These are phyloP conservation scores for Halophytophthora batemanensis DNA, from an alignment of 352 stramenopile genomes.

Conservation along the genomic window DNA sequence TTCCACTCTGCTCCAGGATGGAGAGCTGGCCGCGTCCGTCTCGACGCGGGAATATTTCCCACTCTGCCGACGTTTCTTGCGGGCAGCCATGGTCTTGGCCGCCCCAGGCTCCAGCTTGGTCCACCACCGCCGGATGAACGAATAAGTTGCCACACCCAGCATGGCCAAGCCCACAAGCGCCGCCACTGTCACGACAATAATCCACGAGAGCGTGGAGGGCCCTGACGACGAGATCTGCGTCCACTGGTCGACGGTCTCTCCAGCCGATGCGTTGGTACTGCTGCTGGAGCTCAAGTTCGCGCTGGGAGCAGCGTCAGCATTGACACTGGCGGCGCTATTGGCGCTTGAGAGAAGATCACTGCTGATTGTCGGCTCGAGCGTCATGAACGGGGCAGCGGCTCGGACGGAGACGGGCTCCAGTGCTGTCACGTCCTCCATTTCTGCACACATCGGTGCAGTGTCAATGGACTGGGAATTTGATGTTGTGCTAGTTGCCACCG, in stretches of 20 bases:
- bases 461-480: background rate
- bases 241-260: background rate
- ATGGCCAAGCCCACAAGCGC: background rate
- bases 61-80: background rate
- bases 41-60: background rate
- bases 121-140: background rate
- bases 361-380: background rate
- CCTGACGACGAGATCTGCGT: background rate
- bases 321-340: too few species aligned
- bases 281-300: background rate
- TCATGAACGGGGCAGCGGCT: background rate
- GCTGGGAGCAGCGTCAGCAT: too few species aligned
- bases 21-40: background rate
- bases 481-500: background rate
- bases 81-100: background rate
- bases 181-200: background rate
- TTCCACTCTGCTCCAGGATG: slow-evolving; percentile 1
- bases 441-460: slow-evolving; percentile 19
- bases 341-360: too few species aligned
- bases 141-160: background rate
- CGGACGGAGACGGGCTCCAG: slow-evolving; percentile 18
- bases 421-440: slow-evolving; percentile 30
- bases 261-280: background rate
- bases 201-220: background rate
- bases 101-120: background rate